Evolutionary conservation across 345 rosid species (phyloP).

Genomic region (Murraya paniculata): DNA sequence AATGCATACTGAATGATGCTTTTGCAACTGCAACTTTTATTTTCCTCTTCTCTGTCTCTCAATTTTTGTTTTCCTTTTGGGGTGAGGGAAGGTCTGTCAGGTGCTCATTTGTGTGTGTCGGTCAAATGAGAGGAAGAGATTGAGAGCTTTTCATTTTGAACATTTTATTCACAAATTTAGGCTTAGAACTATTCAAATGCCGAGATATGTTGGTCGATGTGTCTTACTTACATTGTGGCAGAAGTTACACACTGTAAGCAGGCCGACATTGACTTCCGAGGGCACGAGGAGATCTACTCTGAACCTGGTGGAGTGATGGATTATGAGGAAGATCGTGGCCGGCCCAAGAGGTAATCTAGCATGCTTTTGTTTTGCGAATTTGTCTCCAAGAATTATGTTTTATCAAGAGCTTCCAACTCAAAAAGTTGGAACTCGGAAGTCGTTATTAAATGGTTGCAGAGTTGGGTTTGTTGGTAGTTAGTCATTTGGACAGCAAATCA

Average conservation of each 20-base stretch:
- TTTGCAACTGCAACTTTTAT: neutral
- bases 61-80: too few relatives aligned
- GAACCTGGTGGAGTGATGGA: constrained; percentile 99
- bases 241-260: constrained; percentile 97
- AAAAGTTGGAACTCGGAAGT: neutral
- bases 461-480: neutral
- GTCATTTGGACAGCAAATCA: neutral
- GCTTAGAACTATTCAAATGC: constrained; percentile 26
- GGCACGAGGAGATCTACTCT: constrained; percentile 86
- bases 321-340: constrained; percentile 83
- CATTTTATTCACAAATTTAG: neutral
- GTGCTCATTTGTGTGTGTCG: neutral
- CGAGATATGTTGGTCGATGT: constrained; percentile 71
- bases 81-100: neutral
- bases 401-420: neutral
- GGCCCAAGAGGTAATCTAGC: constrained; percentile 76
- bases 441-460: neutral
- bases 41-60: neutral
- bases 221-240: constrained; percentile 99
- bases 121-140: neutral
- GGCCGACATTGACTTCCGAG: constrained; percentile 85
- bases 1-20: neutral
- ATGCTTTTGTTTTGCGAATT: constrained; percentile 2
- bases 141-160: neutral
- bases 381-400: neutral